phyloP scores from a whole-genome alignment of 176 grass and related monocot genomes.

The Eleusine coracana region DNA sequence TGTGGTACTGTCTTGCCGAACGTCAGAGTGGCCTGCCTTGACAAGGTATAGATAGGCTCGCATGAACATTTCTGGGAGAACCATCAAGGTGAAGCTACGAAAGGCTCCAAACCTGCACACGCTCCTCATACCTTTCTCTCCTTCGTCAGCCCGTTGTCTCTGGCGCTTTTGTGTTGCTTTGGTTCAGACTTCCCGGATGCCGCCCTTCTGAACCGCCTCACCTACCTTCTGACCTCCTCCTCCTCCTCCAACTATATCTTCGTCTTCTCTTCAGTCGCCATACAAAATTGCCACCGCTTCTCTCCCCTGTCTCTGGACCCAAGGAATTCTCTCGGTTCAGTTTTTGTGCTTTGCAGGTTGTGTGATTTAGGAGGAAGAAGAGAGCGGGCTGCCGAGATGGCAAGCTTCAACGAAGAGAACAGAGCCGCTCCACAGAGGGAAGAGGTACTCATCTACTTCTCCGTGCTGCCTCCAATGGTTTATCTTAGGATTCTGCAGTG shows the following conservation, averaged over 20 bases:
- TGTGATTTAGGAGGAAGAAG: background rate
- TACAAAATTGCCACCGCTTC: background rate
- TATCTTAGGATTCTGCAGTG: background rate
- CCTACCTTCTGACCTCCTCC: background rate
- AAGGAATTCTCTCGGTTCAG: too few relatives aligned
- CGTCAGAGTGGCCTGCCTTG: background rate
- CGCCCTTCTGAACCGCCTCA: constrained; percentile 15
- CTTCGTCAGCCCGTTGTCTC: background rate
- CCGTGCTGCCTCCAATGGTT: background rate
- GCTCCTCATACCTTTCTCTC: background rate
- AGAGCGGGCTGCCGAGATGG: constrained; percentile 1
- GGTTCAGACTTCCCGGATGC: background rate
- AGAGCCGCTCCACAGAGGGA: constrained; percentile 25
- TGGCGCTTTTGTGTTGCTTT: background rate
- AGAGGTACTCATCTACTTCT: constrained; percentile 20
- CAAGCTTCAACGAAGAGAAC: constrained; percentile 31
- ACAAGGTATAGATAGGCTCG: background rate
- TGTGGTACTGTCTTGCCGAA: background rate
- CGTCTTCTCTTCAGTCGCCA: background rate
- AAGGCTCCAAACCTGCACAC: background rate
- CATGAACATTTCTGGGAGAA: background rate
- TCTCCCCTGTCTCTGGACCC: background rate
- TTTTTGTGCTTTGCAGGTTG: background rate
- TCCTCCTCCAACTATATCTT: constrained; percentile 1
- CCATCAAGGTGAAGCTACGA: background rate